Conservation (phyloP, 176 grass and related monocot species). For the Oryza punctata region DNA sequence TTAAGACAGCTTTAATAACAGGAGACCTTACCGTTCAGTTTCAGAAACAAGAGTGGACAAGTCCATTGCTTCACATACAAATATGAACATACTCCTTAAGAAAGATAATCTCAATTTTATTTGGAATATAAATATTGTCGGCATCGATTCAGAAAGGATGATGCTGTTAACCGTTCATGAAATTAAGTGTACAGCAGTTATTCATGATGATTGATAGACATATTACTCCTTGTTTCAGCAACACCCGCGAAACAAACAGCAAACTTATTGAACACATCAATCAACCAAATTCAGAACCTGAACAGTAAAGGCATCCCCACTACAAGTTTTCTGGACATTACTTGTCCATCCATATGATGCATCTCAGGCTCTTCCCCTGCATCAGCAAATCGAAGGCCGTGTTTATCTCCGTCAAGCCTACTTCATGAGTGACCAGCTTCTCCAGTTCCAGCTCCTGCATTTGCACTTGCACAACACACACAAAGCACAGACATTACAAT, state of each 20-base stretch:
- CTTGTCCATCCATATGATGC: slow-evolving; percentile 82
- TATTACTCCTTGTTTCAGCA: not conserved
- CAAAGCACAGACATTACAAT: not conserved
- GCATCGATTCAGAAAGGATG: no score
- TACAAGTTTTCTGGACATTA: not conserved
- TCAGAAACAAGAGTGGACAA: not conserved
- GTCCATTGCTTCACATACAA: not conserved
- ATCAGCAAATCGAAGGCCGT: slow-evolving; percentile 67
- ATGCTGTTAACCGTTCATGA: no score
- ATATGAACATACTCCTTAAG: not conserved
- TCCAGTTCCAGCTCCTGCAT: slow-evolving; percentile 72
- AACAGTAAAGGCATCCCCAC: not conserved
- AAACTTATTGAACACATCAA: not conserved
- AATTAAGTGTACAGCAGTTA: not conserved
- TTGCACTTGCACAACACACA: slow-evolving; percentile 19
- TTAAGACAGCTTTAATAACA: no score
- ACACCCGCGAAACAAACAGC: not conserved
- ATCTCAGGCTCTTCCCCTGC: slow-evolving; percentile 72
- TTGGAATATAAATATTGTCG: not conserved
- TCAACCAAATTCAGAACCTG: not conserved
- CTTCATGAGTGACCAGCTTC: slow-evolving; percentile 65
- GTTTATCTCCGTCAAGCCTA: slow-evolving; percentile 68
- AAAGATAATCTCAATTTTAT: not conserved
- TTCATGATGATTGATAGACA: not conserved
- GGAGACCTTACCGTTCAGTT: no score